Percentiles rank a stretch among this genome's conserved stretches.
Evolutionary conservation across 768 basidiomycete species (phyloP).

Genomic region (Amanita rubescens): DNA sequence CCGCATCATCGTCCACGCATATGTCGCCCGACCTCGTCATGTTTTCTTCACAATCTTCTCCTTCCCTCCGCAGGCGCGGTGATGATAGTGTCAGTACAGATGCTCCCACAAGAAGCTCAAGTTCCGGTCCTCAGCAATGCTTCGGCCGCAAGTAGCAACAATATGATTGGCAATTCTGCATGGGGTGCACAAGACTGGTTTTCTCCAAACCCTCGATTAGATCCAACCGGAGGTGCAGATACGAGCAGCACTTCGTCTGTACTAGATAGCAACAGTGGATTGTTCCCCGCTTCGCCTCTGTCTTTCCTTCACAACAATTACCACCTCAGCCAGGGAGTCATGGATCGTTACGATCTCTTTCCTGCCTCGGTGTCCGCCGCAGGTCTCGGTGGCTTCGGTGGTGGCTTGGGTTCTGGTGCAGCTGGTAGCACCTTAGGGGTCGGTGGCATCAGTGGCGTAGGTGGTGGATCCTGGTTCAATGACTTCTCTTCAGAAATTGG

Average conservation of each 20-base stretch:
- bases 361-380: constrained; percentile 35
- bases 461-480: constrained; percentile 18
- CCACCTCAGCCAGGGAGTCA: constrained; percentile 59
- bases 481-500: constrained; percentile 65
- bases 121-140: background rate
- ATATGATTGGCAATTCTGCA: constrained; percentile 77
- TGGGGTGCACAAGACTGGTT: constrained; percentile 85
- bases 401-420: constrained; percentile 3
- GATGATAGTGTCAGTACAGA: constrained; percentile 17
- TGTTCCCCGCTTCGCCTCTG: constrained; percentile 45
- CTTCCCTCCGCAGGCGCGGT: constrained; percentile 39
- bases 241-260: constrained; percentile 36
- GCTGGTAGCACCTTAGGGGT: constrained; percentile 8
- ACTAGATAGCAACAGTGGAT: constrained; percentile 22
- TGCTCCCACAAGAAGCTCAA: constrained; percentile 2
- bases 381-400: constrained; percentile 2
- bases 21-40: constrained; percentile 41
- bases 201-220: constrained; percentile 74
- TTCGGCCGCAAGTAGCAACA: constrained; percentile 19
- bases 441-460: constrained; percentile 5
- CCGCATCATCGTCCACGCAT: constrained; percentile 46
- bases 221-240: constrained; percentile 25
- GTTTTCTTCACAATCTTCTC: constrained; percentile 24
- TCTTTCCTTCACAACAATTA: constrained; percentile 31
- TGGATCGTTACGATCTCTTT: constrained; percentile 79